phyloP scores from a whole-genome alignment of 148 eudicot species.

The Nepenthes mirabilis region DNA sequence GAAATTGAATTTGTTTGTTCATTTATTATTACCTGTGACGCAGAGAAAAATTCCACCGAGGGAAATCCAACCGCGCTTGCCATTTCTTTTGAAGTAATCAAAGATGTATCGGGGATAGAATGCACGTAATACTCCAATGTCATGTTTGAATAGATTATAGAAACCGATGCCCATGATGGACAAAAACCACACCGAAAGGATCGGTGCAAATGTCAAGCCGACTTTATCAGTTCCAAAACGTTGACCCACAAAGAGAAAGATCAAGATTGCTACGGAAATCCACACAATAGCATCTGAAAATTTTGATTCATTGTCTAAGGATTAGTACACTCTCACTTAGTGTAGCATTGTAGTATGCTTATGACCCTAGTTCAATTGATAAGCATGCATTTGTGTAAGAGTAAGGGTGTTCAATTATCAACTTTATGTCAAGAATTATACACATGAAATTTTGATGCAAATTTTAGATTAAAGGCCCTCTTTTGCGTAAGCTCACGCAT shows the following conservation, averaged over 20 bases:
- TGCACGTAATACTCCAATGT: neutral
- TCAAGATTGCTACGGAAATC: constrained; percentile 2
- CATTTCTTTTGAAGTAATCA: constrained; percentile 4
- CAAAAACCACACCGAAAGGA: constrained; percentile 4
- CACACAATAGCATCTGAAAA: constrained; percentile 3
- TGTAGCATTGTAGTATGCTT: too few species aligned
- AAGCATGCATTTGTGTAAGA: too few species aligned
- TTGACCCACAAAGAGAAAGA: constrained; percentile 3
- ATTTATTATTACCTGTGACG: constrained; percentile 1
- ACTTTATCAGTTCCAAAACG: constrained; percentile 9
- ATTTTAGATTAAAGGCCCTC: too few species aligned
- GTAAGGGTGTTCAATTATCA: too few species aligned
- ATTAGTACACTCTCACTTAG: too few species aligned
- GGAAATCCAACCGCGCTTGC: neutral
- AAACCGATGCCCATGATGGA: constrained; percentile 1
- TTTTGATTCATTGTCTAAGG: neutral
- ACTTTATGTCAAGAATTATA: too few species aligned
- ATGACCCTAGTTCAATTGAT: too few species aligned
- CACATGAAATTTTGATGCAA: too few species aligned
- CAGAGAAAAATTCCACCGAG: constrained; percentile 6
- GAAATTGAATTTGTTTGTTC: too few species aligned
- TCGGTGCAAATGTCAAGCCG: constrained; percentile 4
- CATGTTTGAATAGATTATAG: constrained; percentile 1
- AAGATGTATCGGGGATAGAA: constrained; percentile 5
- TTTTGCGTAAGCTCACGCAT: too few species aligned